These are phyloP conservation scores for Arachis hypogaea DNA, from an alignment of 306 rosid species.

Conservation along the genomic window DNA sequence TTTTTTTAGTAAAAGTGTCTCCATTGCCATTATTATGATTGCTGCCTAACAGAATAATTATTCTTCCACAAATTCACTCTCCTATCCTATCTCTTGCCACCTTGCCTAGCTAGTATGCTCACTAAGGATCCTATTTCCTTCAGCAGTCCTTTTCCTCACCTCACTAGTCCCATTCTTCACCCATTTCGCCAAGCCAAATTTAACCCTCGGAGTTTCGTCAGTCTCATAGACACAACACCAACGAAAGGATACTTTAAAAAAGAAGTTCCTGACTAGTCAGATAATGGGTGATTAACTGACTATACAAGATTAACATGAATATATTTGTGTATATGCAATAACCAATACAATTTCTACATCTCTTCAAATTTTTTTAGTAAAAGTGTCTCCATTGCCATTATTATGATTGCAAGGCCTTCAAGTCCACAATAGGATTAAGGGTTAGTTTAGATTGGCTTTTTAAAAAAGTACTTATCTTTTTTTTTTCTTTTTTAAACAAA, in stretches of 20 bases:
- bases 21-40: background rate
- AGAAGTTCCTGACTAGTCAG: too few relatives aligned
- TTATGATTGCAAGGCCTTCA: background rate
- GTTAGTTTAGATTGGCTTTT: too few relatives aligned
- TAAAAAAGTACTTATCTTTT: too few relatives aligned
- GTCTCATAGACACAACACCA: too few relatives aligned
- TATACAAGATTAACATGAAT: too few relatives aligned
- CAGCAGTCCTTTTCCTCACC: background rate
- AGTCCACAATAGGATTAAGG: too few relatives aligned
- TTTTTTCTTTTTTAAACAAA: too few relatives aligned
- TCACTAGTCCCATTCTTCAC: background rate
- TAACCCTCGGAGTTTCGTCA: background rate
- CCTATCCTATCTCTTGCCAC: background rate
- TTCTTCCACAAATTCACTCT: background rate
- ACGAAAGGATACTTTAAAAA: too few relatives aligned
- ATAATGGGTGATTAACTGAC: too few relatives aligned
- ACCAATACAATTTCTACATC: background rate
- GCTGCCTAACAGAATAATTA: background rate
- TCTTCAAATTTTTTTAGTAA: background rate
- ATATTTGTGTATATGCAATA: too few relatives aligned
- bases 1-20: too few relatives aligned
- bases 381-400: background rate
- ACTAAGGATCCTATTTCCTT: background rate
- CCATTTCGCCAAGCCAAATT: background rate
- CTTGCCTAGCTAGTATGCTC: background rate